Evolutionary conservation across 78 protist species (phyloP), one percentile per base, ranked within the genome.

Genomic region (Blattamonas nauphoetae): DNA sequence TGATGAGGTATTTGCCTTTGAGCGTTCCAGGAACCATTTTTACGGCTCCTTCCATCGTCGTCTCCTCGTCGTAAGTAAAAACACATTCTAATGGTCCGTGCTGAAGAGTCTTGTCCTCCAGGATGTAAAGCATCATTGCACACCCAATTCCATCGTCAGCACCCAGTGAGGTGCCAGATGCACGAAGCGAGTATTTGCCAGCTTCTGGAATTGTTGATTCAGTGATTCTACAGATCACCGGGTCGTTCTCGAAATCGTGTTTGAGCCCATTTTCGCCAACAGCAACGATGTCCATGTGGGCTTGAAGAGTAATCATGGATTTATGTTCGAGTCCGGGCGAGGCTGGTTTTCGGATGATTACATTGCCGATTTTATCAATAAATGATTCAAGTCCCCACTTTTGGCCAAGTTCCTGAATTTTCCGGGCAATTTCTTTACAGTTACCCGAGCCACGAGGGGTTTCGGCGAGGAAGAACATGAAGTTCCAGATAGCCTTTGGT

Each of bases 1-100:
- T 88, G 87, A 88, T 0, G n/a, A 82, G 38, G 38, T 0, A 42
- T n/a, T 0, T 0, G 87, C 64, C 4, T 11, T 38, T 5, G 90
- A 88, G 3, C 85, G 42, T 29, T 32, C 11, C 78, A n/a, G 45
- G 38, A n/a, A 0, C 1, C 45, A 88, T 41, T 41, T 3, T 38
- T 0, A 63, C 0, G 86, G 87, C 87, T 32, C 87, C 87, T 21
- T 43, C n/a, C 42, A 88, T 38, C 38, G 86, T 84, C 45, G 78
- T 79, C 82, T 88, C 91, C 63, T 88, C 91, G 64, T 88, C 87
- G 21, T 2, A 42, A 45, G 91, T 88, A 45, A 84, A 55, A 2
- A 88, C 42, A 38, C 6, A 4, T n/a, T 82, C 87, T 29, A 81
- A 42, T 1, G 86, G 78, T 32, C 81, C 81, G 35, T 83, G 87